Conservation (phyloP, 2,329 filamentous ascomycete species). For the Ceratocystis ficicola region DNA sequence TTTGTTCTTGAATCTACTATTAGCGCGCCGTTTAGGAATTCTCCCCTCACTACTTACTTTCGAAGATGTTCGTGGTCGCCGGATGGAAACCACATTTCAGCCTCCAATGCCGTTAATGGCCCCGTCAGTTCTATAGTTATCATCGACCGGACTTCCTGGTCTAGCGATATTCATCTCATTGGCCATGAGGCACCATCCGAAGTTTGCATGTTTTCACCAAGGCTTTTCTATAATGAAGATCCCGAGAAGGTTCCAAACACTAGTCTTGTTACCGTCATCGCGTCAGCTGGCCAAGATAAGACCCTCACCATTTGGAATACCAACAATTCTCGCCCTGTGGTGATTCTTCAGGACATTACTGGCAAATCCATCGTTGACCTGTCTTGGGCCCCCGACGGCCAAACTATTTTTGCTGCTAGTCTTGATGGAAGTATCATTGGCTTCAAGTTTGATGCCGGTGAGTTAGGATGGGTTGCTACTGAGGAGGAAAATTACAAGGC, state of each 20-base stretch:
- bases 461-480: slow-evolving; percentile 78
- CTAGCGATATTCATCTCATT: slow-evolving; percentile 92
- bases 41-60: slow-evolving; percentile 93
- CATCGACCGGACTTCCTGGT: slow-evolving; percentile 82
- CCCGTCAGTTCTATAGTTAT: slow-evolving; percentile 96
- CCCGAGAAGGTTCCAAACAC: slow-evolving; percentile 42
- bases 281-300: slow-evolving; percentile 93
- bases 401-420: slow-evolving; percentile 72
- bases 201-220: slow-evolving; percentile 91
- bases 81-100: slow-evolving; percentile 91
- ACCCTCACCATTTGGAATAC: slow-evolving; percentile 97
- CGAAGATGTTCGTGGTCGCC: slow-evolving; percentile 94
- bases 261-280: slow-evolving; percentile 75
- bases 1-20: slow-evolving; percentile 93
- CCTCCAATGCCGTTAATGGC: slow-evolving; percentile 91
- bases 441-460: slow-evolving; percentile 69
- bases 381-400: slow-evolving; percentile 85
- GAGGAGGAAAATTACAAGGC: slow-evolving; percentile 85
- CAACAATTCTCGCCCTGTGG: slow-evolving; percentile 78
- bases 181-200: slow-evolving; percentile 95
- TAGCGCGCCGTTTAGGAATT: slow-evolving; percentile 72
- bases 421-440: slow-evolving; percentile 81
- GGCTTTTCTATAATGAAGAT: slow-evolving; percentile 67
- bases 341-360: slow-evolving; percentile 79
- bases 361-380: slow-evolving; percentile 89